phyloP scores from a whole-genome alignment of 139 green algal genomes.

The Chlorella sp. region DNA sequence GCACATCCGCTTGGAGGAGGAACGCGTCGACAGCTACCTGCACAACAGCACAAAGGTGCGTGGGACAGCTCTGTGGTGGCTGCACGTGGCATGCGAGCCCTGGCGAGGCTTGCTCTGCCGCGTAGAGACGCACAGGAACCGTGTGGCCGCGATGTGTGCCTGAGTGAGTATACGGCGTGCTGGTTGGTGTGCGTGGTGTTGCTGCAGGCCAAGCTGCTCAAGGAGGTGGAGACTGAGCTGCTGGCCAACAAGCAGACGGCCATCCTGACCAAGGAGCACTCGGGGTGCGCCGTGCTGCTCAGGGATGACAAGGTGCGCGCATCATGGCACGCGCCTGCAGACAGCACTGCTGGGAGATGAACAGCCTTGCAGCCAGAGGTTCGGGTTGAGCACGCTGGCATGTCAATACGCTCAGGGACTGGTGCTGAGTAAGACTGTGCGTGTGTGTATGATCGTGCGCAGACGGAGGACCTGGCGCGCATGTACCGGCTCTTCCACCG shows the following conservation, averaged over 20 bases:
- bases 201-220: conserved; percentile 74
- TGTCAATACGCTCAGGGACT: neutral
- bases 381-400: no score
- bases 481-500: conserved; percentile 97
- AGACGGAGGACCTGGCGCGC: conserved; percentile 85
- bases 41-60: conserved; percentile 67
- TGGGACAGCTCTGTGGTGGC: no score
- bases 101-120: neutral
- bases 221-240: conserved; percentile 84
- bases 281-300: conserved; percentile 80
- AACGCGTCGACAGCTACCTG: conserved; percentile 89
- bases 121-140: no score
- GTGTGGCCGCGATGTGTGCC: neutral
- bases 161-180: neutral
- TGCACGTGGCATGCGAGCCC: neutral
- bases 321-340: no score
- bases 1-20: conserved; percentile 82
- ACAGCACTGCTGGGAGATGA: no score
- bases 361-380: no score
- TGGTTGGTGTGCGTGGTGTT: neutral
- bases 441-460: conserved; percentile 5
- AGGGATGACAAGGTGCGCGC: conserved; percentile 88
- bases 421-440: neutral
- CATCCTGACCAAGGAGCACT: conserved; percentile 95
- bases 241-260: conserved; percentile 74